Evolutionary conservation across 108 stramenopile species (phyloP), one percentile per base, ranked within the genome.

Genomic region (Pseudonitzschia pungens): DNA sequence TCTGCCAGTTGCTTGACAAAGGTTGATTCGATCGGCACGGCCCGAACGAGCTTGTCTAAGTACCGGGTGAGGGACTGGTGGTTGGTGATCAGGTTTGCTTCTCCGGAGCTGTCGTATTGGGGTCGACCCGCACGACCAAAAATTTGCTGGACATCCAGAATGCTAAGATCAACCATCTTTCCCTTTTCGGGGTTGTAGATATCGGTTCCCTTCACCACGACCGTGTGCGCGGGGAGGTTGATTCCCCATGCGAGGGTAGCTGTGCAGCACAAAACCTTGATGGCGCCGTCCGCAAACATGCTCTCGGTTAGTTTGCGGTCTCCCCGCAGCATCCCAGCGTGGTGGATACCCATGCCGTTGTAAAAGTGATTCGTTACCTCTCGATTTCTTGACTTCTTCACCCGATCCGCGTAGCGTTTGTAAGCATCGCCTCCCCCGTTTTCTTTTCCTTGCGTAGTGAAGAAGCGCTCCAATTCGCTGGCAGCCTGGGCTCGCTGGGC

Each of bases 111-210:
- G 75, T 99, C 99, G 77, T 94, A 99, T 45, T 83, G 77, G 22
- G 98, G 98, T 7, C 98, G 89, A 11, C 98, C 98, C 10, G 98
- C 98, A 20, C 99, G 79, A 31, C 99, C 99, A 70, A 99, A 99
- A 52, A 98, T 97, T 77, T 99, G 99, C 64, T 97, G 87, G 11
- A 99, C 97, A 73, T 99, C 99, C n/a, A 98, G 84, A 58, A 99
- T 96, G 51, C 87, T 88, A 53, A 99, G 79, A 68, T 99, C 98
- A 16, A 93, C 87, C 51, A 85, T 86, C 27, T 95, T 96, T 20
- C 99, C 99, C 76, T 97, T 97, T 65, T 99, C 98, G 29, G 98
- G 95, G 76, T 96, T 97, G 91, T 99, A 99, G 28, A 99, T 92
- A 70, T 99, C 96, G 4, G 99, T 99, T 16, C 99, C 99, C 76